These are phyloP conservation scores for Lanmaoa rubissima DNA, from an alignment of 768 basidiomycete species.

Conservation along the genomic window DNA sequence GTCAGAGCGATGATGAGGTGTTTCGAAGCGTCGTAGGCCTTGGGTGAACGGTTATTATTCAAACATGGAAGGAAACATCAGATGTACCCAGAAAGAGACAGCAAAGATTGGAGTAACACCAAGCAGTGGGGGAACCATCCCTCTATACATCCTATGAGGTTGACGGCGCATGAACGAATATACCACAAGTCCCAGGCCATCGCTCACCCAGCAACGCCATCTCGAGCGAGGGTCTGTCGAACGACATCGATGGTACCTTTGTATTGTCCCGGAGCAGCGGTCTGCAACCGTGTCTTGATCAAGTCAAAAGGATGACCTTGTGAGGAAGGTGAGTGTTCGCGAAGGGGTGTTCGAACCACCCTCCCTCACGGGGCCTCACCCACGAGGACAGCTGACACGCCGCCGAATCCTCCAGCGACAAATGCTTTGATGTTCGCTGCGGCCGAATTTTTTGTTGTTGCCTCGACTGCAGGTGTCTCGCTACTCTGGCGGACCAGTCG, in stretches of 20 bases:
- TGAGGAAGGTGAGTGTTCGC: conserved; percentile 9
- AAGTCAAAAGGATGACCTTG: conserved; percentile 96
- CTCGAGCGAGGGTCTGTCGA: conserved; percentile 83
- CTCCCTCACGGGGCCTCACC: conserved; percentile 47
- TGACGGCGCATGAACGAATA: background rate
- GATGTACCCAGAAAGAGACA: conserved; percentile 89
- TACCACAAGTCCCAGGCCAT: background rate
- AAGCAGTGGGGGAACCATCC: conserved; percentile 89
- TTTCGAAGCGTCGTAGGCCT: conserved; percentile 96
- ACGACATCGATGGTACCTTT: conserved; percentile 93
- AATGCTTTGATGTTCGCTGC: conserved; percentile 71
- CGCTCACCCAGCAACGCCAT: conserved; percentile 85
- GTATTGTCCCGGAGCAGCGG: conserved; percentile 84
- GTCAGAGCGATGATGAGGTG: too few relatives aligned
- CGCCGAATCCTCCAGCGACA: conserved; percentile 91
- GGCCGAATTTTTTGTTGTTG: conserved; percentile 26
- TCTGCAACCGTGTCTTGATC: conserved; percentile 95
- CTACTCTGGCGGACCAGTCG: conserved; percentile 19
- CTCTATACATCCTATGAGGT: conserved; percentile 71
- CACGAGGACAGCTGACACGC: conserved; percentile 82
- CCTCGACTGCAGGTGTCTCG: conserved; percentile 22
- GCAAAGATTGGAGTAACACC: conserved; percentile 99
- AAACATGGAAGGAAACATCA: background rate
- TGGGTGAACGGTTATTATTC: conserved; percentile 9
- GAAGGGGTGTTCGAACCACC: background rate